A percentile compares a stretch with the other conserved stretches of the same genome.
phyloP scores from a whole-genome alignment of 345 rosid species.

The Turnera subulata region DNA sequence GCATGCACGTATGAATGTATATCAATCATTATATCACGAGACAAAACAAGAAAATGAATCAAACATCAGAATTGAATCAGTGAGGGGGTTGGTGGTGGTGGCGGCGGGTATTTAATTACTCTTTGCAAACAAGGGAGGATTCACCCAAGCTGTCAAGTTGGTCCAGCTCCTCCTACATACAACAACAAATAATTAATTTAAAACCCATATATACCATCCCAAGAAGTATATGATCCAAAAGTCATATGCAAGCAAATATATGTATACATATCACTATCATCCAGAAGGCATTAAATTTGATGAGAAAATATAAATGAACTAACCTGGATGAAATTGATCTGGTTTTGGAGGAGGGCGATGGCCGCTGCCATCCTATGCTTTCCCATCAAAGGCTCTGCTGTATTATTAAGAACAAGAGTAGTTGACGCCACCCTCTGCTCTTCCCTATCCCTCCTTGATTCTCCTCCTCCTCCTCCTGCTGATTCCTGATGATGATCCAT shows the following conservation, averaged over 20 bases:
- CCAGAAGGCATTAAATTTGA: too few species aligned
- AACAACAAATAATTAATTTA: background rate
- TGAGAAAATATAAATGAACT: background rate
- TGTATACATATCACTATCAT: too few species aligned
- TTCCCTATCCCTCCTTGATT: too few species aligned
- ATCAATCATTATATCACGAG: background rate
- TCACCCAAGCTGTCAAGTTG: slow-evolving; percentile 36
- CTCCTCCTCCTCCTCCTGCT: too few species aligned
- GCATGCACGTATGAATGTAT: background rate
- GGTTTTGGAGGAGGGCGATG: slow-evolving; percentile 29
- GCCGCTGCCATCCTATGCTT: slow-evolving; percentile 41
- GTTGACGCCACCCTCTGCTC: too few species aligned
- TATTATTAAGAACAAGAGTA: too few species aligned
- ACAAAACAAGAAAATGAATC: background rate
- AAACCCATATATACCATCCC: too few species aligned
- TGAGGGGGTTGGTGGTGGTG: background rate
- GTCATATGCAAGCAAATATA: background rate
- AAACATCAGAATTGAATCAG: background rate
- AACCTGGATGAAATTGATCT: slow-evolving; percentile 37
- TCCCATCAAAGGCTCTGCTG: slow-evolving; percentile 16
- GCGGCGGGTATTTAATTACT: slow-evolving; percentile 17
- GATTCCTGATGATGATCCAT: too few species aligned
- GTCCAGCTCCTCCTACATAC: slow-evolving; percentile 37
- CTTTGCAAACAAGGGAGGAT: slow-evolving; percentile 41
- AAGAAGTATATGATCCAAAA: background rate